Evolutionary conservation across 2,329 filamentous ascomycete genomes (phyloP), one percentile per base, ranked within the genome.

Genomic region (Hyphodiscus sp.): DNA sequence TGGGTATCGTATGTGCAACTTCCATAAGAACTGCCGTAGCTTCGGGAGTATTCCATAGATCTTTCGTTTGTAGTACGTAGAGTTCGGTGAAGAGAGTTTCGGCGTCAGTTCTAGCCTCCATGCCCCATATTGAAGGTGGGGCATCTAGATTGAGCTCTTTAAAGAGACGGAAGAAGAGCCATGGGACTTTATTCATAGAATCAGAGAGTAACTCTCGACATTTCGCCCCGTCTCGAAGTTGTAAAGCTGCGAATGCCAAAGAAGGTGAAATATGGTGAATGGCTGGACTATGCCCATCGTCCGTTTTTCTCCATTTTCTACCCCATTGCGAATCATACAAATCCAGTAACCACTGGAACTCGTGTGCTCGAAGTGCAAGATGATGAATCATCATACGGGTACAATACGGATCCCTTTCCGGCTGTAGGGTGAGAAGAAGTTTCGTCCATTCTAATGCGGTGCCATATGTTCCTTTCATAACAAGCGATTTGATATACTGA

Each of bases 371-470:
- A n/a, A 97, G 76, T 1, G 91, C 90, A 50, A 96, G 77, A 58
- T 90, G 82, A 66, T 96, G 92, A 47, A 96, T 81, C 58, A 90
- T 79, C 52, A 96, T 80, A 56, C 85, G 79, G 65, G 96, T 81
- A 46, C 83, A 88, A 64, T 96, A 96, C 0, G 91, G 91, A 66
- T 99, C 94, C 3, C 76, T 73, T 47, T 77, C 73, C 2, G 83
- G 83, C 61, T 91, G 82, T 54, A 97, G 71, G 54, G 85, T 81
- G 29, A 95, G 77, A 10, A 96, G 75, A 6, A 97, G 73, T 71
- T 94, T 96, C 7, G 89, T 81, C 91, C 94, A 99, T 70, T 97
- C 94, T 47, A 95, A 83, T 0, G 91, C 90, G 0, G 94, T 97
- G 46, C 91, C 81, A 76, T 90, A 96, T 1, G 92, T 96, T n/a